Base-by-base conservation (phyloP, 2,329 filamentous ascomycete genomes). In the Aspergillus versicolor region DNA sequence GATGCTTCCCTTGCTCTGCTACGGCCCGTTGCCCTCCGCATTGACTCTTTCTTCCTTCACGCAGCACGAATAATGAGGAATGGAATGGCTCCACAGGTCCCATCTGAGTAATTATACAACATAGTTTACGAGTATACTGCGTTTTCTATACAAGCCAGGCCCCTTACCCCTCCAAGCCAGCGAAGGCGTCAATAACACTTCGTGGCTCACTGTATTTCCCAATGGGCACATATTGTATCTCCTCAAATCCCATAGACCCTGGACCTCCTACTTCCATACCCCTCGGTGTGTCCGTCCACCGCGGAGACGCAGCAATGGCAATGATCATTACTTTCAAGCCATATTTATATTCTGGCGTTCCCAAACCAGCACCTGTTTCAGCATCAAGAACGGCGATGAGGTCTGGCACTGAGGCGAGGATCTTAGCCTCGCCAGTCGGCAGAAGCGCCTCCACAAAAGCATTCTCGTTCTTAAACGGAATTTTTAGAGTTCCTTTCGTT, bases 271-370 rank as follows among this genome's bases (percentile, higher is more conserved):
- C 65, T 38, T 70, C 67, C 55, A 79, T 59, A 0, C 75, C 77
- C 49, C 68, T 63, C 48, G 70, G 58, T 5, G 68, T 72, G 55
- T 68, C 68, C 52, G 66, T 80, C 81, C 82, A 84, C 8, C 81
- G 61, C 0, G 81, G 79, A 48, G 81, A 79, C 0, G 78, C 76
- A 2, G 79, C 74, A 21, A 84, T 68, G 0, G 74, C 81, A 55
- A 84, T 77, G 0, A 84, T 79, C 30, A 70, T 76, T 0, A 84
- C 81, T 7, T 75, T 72, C 3, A 83, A 59, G 0, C 82, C 82
- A 54, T 82, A 84, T 12, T 80, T 74, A 52, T 84, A 85, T 62
- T 86, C 83, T 0, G 80, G 83, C 0, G 81, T 82, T 0, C 83
- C 83, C 6, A 86, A 73, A 0, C 82, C 82, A 60, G 83, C 78